A percentile compares a stretch with the other conserved stretches of the same genome.
Evolutionary conservation across 306 rosid species (phyloP).

Genomic region (Quercus alba): DNA sequence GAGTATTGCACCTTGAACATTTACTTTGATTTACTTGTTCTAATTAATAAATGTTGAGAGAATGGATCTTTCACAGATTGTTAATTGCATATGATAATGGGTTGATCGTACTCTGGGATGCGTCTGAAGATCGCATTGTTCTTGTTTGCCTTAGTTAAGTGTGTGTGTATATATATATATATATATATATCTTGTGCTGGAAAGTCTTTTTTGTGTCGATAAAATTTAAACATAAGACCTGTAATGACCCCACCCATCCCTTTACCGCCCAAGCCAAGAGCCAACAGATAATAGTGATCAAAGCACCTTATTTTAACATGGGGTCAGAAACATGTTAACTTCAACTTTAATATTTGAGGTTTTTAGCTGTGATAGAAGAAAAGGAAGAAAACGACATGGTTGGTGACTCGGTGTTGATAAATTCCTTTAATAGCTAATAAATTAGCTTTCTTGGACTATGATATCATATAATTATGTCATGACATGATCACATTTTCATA

Average conservation of each 20-base stretch:
- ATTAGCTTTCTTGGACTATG: neutral
- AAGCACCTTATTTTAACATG: neutral
- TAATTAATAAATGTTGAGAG: constrained; percentile 3
- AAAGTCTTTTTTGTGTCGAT: neutral
- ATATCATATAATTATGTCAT: neutral
- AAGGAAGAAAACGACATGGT: neutral
- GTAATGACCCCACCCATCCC: neutral
- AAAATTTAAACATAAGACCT: neutral
- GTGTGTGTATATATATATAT: too few relatives aligned
- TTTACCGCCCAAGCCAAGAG: neutral
- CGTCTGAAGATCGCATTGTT: constrained; percentile 65
- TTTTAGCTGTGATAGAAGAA: neutral
- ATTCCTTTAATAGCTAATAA: neutral
- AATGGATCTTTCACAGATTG: constrained; percentile 54
- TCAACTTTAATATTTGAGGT: neutral
- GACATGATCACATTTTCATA: neutral
- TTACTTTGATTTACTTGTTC: neutral
- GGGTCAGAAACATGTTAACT: neutral
- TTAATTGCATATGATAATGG: constrained; percentile 84
- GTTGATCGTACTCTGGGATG: constrained; percentile 81
- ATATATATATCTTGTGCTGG: neutral
- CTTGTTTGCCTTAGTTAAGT: constrained; percentile 25
- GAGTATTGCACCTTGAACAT: neutral
- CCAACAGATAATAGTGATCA: neutral
- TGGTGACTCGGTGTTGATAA: too few relatives aligned